These are phyloP conservation scores for Sporothrix protearum DNA, from an alignment of 2,329 filamentous ascomycete species.

Conservation along the genomic window DNA sequence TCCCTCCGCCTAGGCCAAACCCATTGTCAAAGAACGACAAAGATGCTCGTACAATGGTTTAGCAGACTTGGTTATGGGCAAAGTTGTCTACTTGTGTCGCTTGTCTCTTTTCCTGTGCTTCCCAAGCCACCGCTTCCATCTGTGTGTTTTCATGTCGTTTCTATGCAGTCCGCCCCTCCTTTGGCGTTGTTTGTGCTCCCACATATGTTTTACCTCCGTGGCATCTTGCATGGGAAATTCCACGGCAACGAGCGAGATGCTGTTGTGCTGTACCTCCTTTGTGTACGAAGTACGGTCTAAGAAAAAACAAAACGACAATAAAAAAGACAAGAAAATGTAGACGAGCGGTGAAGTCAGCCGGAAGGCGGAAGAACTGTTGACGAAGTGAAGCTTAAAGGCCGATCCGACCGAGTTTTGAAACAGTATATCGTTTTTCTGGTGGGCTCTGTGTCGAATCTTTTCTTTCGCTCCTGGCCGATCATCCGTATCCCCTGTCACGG, in stretches of 20 bases:
- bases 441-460: neutral
- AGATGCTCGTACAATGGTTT: too few relatives aligned
- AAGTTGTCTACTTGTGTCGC: neutral
- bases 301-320: neutral
- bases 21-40: neutral
- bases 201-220: neutral
- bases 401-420: constrained; percentile 25
- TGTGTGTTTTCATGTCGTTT: neutral
- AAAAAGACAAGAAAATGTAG: neutral
- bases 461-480: neutral
- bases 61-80: neutral
- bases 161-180: neutral
- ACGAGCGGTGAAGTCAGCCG: neutral
- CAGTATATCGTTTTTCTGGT: constrained; percentile 6
- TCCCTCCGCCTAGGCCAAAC: neutral
- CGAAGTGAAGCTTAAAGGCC: constrained; percentile 11
- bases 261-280: neutral
- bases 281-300: neutral
- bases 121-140: constrained; percentile 2
- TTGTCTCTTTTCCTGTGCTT: neutral
- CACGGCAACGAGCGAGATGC: neutral
- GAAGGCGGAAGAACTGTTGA: neutral
- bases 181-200: constrained; percentile 11
- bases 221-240: constrained; percentile 1
- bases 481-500: neutral